Evolutionary conservation across 1,284 basidiomycete species (phyloP).

Genomic region (Cutaneotrichosporon cavernicola): DNA sequence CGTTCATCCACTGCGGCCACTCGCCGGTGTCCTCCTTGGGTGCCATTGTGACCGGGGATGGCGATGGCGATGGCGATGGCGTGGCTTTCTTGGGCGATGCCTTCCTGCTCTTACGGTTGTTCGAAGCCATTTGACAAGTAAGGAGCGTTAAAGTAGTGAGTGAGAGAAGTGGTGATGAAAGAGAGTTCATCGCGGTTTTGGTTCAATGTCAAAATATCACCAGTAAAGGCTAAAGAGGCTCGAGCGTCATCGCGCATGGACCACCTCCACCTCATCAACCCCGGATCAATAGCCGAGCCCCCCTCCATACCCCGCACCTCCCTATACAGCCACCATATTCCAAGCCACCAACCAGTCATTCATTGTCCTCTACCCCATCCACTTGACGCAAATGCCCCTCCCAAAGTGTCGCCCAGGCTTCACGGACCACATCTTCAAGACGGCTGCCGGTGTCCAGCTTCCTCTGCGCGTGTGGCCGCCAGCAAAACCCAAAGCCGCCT

Average conservation of each 20-base stretch:
- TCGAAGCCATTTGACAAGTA: background rate
- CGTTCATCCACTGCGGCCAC: conserved; percentile 8
- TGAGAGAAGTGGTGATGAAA: background rate
- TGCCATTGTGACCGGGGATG: background rate
- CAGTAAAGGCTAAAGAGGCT: background rate
- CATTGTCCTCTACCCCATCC: background rate
- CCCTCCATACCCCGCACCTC: background rate
- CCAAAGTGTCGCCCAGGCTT: conserved; percentile 23
- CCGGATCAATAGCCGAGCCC: conserved; percentile 1
- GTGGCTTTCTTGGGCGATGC: background rate
- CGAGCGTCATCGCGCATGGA: background rate
- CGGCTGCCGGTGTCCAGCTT: conserved; percentile 31
- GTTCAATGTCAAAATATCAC: background rate
- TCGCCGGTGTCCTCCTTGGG: background rate
- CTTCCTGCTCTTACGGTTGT: background rate
- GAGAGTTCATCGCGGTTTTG: background rate
- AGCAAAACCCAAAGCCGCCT: background rate
- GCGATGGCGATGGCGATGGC: background rate
- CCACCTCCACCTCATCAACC: background rate
- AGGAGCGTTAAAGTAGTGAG: background rate
- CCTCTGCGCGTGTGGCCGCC: conserved; percentile 38
- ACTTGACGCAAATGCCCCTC: conserved; percentile 7
- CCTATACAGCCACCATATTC: background rate
- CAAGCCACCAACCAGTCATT: background rate
- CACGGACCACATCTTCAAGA: conserved; percentile 37